These are phyloP conservation scores for Wickerhamomyces queroliae DNA, from an alignment of 805 yeast genomes.

Conservation along the genomic window DNA sequence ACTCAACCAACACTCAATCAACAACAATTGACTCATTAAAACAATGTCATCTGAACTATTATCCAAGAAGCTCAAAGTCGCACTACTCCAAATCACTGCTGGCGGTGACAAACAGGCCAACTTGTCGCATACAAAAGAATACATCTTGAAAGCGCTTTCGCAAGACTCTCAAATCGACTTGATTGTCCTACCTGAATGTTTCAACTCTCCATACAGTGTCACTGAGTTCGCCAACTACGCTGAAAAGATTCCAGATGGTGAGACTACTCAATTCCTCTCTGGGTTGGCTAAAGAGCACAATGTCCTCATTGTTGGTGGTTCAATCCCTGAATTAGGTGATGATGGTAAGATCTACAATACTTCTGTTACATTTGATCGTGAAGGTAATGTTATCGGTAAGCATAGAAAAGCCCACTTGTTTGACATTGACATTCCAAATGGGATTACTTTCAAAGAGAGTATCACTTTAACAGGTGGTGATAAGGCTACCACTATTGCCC, in stretches of 20 bases:
- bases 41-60: conserved; percentile 13
- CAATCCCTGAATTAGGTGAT: conserved; percentile 71
- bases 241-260: conserved; percentile 77
- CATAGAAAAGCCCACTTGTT: conserved; percentile 90
- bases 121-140: conserved; percentile 57
- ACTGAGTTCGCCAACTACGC: conserved; percentile 83
- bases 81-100: conserved; percentile 74
- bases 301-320: conserved; percentile 81
- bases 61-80: conserved; percentile 60
- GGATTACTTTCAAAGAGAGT: conserved; percentile 87
- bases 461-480: conserved; percentile 73
- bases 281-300: conserved; percentile 59
- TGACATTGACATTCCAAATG: conserved; percentile 90
- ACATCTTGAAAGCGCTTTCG: conserved; percentile 55
- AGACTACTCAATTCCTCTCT: conserved; percentile 57
- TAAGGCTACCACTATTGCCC: conserved; percentile 59
- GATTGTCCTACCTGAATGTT: conserved; percentile 93
- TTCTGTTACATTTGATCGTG: conserved; percentile 64
- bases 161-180: conserved; percentile 61
- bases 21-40: background rate
- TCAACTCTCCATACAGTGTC: conserved; percentile 92
- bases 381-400: conserved; percentile 79
- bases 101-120: conserved; percentile 72
- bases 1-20: background rate
- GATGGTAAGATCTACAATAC: conserved; percentile 67